Base-by-base conservation (phyloP, 78 protist genomes). In the Guillardia theta region DNA sequence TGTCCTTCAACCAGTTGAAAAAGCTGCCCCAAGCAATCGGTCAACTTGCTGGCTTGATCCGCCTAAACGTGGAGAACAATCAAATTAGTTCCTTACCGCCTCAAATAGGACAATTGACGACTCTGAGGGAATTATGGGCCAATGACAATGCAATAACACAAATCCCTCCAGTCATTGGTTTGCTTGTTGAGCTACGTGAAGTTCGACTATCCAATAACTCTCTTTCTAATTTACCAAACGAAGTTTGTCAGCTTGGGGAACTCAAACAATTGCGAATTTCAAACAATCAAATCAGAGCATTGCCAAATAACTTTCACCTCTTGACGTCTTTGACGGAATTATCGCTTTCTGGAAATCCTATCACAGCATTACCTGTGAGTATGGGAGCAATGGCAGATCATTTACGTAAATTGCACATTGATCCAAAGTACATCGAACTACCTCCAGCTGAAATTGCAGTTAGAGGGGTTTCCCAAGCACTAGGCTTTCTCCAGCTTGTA, bases 1-100 rank as follows among this genome's bases (percentile, higher is more conserved):
- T 70, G n/a, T 70, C 83, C 27, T 70, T 36, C 83, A 70, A 70
- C 83, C 83, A 70, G 83, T 3, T 70, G 78, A 64, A 64, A 21
- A 64, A 64, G 78, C 78, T 64, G 15, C 78, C 78, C 43, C 36
- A 24, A 15, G 33, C 83, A 22, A 4, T 70, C 4, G 83, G 83
- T 24, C 15, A 18, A 4, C 83, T 70, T 1, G 36, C 83, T 43
- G 15, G 36, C 4, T 43, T 70, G 46, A 36, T 70, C 83, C n/a
- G 36, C n/a, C 83, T 70, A 36, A 70, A 24, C 83, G 22, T 70
- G 15, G 83, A 70, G 22, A 70, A 70, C 41, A 70, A 70, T 43
- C 83, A 70, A 43, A 24, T 70, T 43, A 70, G 10, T 1, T 58
- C 70, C 6, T 33, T 64, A 15, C 33, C 78, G 8, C 78, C 15